Evolutionary conservation across 2,329 filamentous ascomycete species (phyloP).

Genomic region (Diplocarpon rosae): DNA sequence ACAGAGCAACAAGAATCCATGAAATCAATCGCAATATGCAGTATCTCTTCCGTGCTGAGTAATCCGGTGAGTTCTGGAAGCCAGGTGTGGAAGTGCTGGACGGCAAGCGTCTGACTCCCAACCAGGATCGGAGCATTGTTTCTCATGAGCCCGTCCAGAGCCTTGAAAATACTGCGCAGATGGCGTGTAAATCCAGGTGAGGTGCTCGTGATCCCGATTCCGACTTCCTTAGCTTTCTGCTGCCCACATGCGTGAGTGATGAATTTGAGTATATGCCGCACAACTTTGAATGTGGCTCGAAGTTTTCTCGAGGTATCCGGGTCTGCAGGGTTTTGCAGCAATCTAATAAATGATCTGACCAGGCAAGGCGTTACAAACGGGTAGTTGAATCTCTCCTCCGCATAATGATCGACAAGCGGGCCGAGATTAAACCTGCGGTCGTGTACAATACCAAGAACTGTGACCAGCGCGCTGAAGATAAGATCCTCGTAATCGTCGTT

Average conservation of each 20-base stretch:
- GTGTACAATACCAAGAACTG: slow-evolving; percentile 84
- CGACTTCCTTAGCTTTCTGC: slow-evolving; percentile 79
- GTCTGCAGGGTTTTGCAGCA: slow-evolving; percentile 74
- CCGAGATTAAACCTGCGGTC: slow-evolving; percentile 88
- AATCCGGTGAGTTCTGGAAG: slow-evolving; percentile 77
- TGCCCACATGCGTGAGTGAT: slow-evolving; percentile 81
- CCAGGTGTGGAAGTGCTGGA: slow-evolving; percentile 96
- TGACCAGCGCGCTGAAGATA: slow-evolving; percentile 81
- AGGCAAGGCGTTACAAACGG: slow-evolving; percentile 85
- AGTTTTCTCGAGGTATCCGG: slow-evolving; percentile 74
- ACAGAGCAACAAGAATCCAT: slow-evolving; percentile 82
- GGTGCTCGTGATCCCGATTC: slow-evolving; percentile 69
- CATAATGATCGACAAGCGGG: slow-evolving; percentile 84
- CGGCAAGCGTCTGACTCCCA: slow-evolving; percentile 86
- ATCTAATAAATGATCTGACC: slow-evolving; percentile 72
- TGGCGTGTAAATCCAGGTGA: slow-evolving; percentile 69
- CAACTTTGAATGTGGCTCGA: slow-evolving; percentile 88
- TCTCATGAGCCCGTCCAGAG: slow-evolving; percentile 80
- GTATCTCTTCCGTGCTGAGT: slow-evolving; percentile 70
- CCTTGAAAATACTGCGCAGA: slow-evolving; percentile 77
- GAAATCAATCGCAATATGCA: slow-evolving; percentile 86
- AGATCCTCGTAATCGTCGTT: slow-evolving; percentile 88
- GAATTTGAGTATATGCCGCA: slow-evolving; percentile 85
- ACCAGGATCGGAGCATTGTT: slow-evolving; percentile 77
- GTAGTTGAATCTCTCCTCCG: slow-evolving; percentile 80